Base-by-base conservation (phyloP, 2,329 filamentous ascomycete species). In the Botrytis fabae region DNA sequence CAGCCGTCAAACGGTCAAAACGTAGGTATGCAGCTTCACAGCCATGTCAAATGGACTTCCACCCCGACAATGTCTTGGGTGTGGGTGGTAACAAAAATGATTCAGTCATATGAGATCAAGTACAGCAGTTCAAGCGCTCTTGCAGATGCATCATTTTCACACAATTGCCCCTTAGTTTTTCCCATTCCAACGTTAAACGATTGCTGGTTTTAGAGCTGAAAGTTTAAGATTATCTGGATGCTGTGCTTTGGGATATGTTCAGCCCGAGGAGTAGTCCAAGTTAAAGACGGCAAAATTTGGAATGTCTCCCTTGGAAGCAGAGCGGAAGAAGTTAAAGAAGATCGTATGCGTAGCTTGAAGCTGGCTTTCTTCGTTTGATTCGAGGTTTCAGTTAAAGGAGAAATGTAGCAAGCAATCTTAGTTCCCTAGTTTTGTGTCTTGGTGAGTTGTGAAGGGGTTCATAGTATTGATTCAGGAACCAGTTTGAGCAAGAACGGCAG, bases 71-170 rank as follows among this genome's bases (percentile, higher is more conserved):
- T 28, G 22, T 42, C 25, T 54, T 54, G 25, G 42, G n/a, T 28
- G 25, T 68, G 48, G 51, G 38, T 54, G 9, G 22, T 14, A 5
- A 28, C 9, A 28, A 28, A 32, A 54, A 20, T 66, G 64, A 66
- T 66, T 14, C 38, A 68, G 51, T 68, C 64, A 68, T 66, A 51
- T 68, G 64, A 68, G 46, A 68, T 57, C 20, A 28, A 28, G 28
- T 54, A n/a, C 25, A 54, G 46, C 35, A 28, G n/a, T 40, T 28
- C 16, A 42, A n/a, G 8, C 20, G 12, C 4, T 14, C 12, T 28
- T 42, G 25, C 16, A 35, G 25, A 40, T 42, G 40, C n/a, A 42
- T 68, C n/a, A 7, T 22, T 54, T 42, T 28, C 32, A 22, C 32
- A 40, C 9, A 20, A 54, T 10, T n/a, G 18, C 35, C 35, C 46